Conservation (phyloP, 75 land plant genomes). For the Cunninghamia lanceolata region DNA sequence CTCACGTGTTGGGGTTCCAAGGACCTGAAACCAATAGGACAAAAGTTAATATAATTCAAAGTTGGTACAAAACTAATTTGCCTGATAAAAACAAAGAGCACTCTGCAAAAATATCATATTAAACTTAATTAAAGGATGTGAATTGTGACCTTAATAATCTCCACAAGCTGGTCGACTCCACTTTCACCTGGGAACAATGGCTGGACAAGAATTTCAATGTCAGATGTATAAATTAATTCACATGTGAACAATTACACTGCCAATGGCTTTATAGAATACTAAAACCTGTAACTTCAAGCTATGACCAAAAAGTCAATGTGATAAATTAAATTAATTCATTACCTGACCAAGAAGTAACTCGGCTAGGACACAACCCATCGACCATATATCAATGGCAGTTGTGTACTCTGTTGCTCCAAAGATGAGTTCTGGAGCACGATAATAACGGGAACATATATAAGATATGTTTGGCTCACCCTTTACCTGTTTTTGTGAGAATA, state of each 20-base stretch:
- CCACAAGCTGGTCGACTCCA: conserved; percentile 88
- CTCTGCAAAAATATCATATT: background rate
- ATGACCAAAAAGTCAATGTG: background rate
- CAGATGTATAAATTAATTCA: background rate
- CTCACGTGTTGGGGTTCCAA: conserved; percentile 87
- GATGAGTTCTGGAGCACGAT: conserved; percentile 85
- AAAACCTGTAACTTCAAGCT: background rate
- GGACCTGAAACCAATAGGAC: conserved; percentile 40
- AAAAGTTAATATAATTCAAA: background rate
- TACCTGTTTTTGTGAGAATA: conserved; percentile 27
- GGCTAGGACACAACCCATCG: conserved; percentile 77
- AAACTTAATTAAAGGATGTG: background rate
- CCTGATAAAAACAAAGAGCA: background rate
- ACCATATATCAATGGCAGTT: conserved; percentile 86
- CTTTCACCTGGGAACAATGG: conserved; percentile 88
- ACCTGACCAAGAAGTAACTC: conserved; percentile 89
- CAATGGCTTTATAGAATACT: background rate
- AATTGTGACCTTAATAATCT: conserved; percentile 81
- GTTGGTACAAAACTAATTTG: background rate
- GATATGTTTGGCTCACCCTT: conserved; percentile 83
- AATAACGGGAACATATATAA: conserved; percentile 81
- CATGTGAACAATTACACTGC: background rate
- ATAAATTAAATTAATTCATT: background rate
- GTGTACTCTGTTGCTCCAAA: conserved; percentile 86
- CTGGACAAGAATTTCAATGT: conserved; percentile 24